Conservation (phyloP, 75 land plant genomes). For the Larix kaempferi region DNA sequence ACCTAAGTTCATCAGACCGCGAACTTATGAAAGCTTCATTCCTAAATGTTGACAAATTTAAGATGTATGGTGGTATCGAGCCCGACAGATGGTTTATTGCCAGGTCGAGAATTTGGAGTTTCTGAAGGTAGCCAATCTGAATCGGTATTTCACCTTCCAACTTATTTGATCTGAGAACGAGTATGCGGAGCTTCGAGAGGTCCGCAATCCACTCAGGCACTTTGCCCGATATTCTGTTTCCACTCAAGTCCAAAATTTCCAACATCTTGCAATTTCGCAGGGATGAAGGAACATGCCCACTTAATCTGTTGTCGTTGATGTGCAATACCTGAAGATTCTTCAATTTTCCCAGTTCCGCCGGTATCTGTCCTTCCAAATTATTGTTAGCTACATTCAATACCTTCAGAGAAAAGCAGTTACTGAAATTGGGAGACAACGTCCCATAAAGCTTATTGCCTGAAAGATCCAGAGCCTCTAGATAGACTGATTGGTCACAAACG, state of each 20-base stretch:
- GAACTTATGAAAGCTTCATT: neutral
- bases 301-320: neutral
- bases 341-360: neutral
- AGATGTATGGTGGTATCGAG: neutral
- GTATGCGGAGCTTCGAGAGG: neutral
- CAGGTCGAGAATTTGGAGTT: constrained; percentile 5
- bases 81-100: neutral
- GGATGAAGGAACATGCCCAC: neutral
- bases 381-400: neutral
- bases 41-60: neutral
- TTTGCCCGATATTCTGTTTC: neutral
- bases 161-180: neutral
- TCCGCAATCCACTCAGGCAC: neutral
- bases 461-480: neutral
- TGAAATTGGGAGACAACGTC: neutral
- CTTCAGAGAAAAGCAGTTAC: neutral
- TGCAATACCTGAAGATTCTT: neutral
- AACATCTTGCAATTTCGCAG: neutral
- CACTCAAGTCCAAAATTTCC: neutral
- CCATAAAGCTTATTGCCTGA: neutral
- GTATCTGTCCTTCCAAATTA: neutral
- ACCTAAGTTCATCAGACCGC: neutral
- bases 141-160: neutral
- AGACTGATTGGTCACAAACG: neutral
- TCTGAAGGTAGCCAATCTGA: neutral